Evolutionary conservation across 257 asterid species (phyloP).

Genomic region (Solanum arcanum): DNA sequence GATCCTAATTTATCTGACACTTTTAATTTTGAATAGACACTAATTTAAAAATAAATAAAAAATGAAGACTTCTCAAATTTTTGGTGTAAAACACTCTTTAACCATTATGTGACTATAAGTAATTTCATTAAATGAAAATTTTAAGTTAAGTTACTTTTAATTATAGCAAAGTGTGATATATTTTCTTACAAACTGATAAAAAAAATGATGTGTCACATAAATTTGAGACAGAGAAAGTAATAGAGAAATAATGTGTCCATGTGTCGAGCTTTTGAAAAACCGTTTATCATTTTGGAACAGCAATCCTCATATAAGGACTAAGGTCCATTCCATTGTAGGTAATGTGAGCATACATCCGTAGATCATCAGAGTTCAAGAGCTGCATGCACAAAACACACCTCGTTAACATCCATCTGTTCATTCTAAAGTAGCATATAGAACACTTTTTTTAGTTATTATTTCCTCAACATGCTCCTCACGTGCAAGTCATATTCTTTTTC

Average conservation of each 20-base stretch:
- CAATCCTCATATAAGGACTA: slow-evolving; percentile 31
- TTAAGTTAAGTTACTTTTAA: too few species aligned
- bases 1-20: not conserved
- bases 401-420: not conserved
- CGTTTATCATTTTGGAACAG: not conserved
- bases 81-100: not conserved
- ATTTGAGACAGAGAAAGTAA: not conserved
- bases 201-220: not conserved
- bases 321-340: slow-evolving; percentile 77
- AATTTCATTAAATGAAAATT: too few species aligned
- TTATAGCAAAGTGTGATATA: too few species aligned
- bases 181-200: not conserved
- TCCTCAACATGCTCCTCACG: too few species aligned
- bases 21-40: not conserved
- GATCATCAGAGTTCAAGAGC: slow-evolving; percentile 75
- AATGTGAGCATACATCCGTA: slow-evolving; percentile 90
- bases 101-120: too few species aligned
- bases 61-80: not conserved
- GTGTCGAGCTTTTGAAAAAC: not conserved
- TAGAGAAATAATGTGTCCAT: not conserved
- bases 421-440: not conserved
- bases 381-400: slow-evolving; percentile 28
- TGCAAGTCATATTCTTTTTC: too few species aligned
- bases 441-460: too few species aligned
- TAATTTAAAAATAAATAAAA: too few species aligned